These are phyloP conservation scores for Solanum rostratum DNA, from an alignment of 257 asterid genomes.

Conservation along the genomic window DNA sequence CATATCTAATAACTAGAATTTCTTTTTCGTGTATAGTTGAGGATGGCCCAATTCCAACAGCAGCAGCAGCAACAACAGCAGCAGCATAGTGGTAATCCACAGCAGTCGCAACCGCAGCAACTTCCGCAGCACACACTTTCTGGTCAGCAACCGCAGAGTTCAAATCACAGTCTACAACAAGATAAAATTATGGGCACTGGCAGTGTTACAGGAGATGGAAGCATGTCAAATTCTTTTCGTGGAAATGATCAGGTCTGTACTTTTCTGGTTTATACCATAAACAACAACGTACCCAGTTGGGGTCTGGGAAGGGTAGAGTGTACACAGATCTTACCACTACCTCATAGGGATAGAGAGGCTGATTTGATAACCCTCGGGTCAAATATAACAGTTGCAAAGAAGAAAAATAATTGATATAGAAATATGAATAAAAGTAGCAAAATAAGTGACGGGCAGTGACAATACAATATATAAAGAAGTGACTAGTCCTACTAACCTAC, in stretches of 20 bases:
- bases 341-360: too few species aligned
- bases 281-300: too few species aligned
- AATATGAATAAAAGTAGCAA: too few species aligned
- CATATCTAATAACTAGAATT: not conserved
- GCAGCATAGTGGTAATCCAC: constrained; percentile 14
- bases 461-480: too few species aligned
- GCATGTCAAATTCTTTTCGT: constrained; percentile 80
- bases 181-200: constrained; percentile 70
- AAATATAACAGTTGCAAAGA: too few species aligned
- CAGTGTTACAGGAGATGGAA: constrained; percentile 69
- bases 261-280: constrained; percentile 10
- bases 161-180: constrained; percentile 75
- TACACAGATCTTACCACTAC: too few species aligned
- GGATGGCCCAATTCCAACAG: constrained; percentile 55
- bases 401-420: too few species aligned
- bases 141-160: constrained; percentile 79
- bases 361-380: too few species aligned
- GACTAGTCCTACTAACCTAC: too few species aligned
- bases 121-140: constrained; percentile 73
- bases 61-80: constrained; percentile 34
- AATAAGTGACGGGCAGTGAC: too few species aligned
- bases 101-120: constrained; percentile 39
- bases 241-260: constrained; percentile 80
- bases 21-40: constrained; percentile 35
- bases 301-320: too few species aligned